A percentile compares a stretch with the other conserved stretches of the same genome.
Evolutionary conservation across 2,329 filamentous ascomycete species (phyloP).

Genomic region (Botrytis paeoniae): DNA sequence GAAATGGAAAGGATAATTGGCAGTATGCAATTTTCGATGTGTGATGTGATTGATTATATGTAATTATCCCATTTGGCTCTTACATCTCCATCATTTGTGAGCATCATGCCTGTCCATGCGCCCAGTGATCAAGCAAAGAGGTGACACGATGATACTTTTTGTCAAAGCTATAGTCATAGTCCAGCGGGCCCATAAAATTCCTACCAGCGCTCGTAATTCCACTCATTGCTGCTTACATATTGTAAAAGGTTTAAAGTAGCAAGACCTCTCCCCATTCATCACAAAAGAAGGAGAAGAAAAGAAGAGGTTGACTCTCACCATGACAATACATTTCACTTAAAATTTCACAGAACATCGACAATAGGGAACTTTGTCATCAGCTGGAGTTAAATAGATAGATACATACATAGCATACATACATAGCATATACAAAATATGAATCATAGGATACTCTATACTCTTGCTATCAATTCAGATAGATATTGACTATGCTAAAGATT

Average conservation of each 20-base stretch:
- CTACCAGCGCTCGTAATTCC: neutral
- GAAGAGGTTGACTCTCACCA: neutral
- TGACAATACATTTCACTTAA: neutral
- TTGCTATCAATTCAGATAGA: too few relatives aligned
- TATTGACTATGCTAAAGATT: too few relatives aligned
- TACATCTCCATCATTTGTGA: neutral
- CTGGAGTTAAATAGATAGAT: too few relatives aligned
- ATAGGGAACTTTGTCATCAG: too few relatives aligned
- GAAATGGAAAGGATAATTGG: neutral
- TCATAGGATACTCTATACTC: too few relatives aligned
- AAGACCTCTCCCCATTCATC: too few relatives aligned
- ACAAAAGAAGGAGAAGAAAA: too few relatives aligned
- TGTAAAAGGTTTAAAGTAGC: neutral
- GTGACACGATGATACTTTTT: neutral
- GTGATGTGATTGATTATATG: neutral
- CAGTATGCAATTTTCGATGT: neutral
- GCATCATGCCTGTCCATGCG: neutral
- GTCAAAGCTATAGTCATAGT: neutral
- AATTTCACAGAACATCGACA: neutral
- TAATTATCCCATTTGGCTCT: neutral
- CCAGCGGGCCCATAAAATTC: neutral
- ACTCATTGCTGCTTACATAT: neutral
- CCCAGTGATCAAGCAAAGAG: neutral
- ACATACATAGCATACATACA: too few relatives aligned
- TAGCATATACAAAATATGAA: too few relatives aligned